A percentile compares a stretch with the other conserved stretches of the same genome.
These are phyloP conservation scores for Prunus armeniaca DNA, from an alignment of 306 rosid genomes.

Conservation along the genomic window DNA sequence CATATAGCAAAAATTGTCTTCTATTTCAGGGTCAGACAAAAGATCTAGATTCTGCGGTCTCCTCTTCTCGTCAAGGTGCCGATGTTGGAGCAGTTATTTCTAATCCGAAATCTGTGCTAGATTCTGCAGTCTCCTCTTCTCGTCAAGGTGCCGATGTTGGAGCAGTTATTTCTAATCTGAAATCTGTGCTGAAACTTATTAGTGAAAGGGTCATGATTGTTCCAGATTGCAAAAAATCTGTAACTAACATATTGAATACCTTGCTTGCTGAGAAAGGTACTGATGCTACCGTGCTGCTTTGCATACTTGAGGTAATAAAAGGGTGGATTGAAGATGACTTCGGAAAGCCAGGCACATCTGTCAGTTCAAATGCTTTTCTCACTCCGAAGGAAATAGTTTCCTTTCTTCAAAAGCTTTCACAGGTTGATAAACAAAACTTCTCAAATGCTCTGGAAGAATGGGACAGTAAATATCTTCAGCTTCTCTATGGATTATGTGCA, in stretches of 20 bases:
- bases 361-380: conserved; percentile 61
- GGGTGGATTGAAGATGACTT: conserved; percentile 96
- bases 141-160: conserved; percentile 87
- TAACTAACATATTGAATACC: conserved; percentile 81
- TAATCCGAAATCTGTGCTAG: conserved; percentile 23
- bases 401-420: conserved; percentile 93
- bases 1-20: conserved; percentile 16
- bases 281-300: conserved; percentile 89
- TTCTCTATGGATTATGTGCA: conserved; percentile 80
- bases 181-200: conserved; percentile 80
- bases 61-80: conserved; percentile 83
- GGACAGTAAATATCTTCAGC: conserved; percentile 88
- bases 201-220: conserved; percentile 88
- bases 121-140: conserved; percentile 86
- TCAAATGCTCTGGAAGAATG: conserved; percentile 69
- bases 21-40: conserved; percentile 70
- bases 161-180: conserved; percentile 76
- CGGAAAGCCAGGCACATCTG: conserved; percentile 73
- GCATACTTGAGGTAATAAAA: conserved; percentile 94
- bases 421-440: conserved; percentile 82
- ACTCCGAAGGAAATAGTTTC: conserved; percentile 84
- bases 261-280: conserved; percentile 92
- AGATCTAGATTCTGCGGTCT: conserved; percentile 87
- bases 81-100: conserved; percentile 21
- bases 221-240: conserved; percentile 78